These are phyloP conservation scores for Trametes maxima DNA, from an alignment of 768 basidiomycete species.

Conservation along the genomic window DNA sequence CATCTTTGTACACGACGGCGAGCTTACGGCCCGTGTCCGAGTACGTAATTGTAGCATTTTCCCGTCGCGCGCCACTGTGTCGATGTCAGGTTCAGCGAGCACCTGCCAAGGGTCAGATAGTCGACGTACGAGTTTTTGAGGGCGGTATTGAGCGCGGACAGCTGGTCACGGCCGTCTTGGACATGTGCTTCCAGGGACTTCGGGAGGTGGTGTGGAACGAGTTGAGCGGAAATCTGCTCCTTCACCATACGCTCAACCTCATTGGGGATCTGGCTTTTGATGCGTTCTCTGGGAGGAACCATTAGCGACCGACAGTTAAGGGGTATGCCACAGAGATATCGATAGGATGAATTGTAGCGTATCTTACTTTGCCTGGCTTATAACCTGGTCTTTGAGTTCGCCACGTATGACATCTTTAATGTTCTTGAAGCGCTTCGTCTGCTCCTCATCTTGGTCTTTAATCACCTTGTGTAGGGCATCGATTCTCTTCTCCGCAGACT, in stretches of 20 bases:
- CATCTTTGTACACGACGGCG: too few relatives aligned
- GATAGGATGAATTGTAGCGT: too few relatives aligned
- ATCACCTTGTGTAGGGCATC: neutral
- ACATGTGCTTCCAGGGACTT: constrained; percentile 48
- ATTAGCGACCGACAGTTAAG: neutral
- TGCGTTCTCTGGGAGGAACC: neutral
- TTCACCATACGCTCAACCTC: constrained; percentile 47
- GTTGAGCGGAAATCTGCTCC: constrained; percentile 49
- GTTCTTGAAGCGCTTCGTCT: neutral
- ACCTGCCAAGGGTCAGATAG: too few relatives aligned
- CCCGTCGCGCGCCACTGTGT: too few relatives aligned
- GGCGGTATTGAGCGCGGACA: constrained; percentile 47
- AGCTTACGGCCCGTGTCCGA: too few relatives aligned
- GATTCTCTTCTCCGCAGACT: neutral
- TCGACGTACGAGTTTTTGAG: constrained; percentile 55
- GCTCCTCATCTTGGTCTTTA: neutral
- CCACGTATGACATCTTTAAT: neutral
- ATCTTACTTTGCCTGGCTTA: too few relatives aligned
- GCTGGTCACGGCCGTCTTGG: constrained; percentile 44
- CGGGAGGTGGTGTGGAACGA: constrained; percentile 47
- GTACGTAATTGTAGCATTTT: too few relatives aligned
- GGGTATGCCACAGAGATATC: neutral
- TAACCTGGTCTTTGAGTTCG: too few relatives aligned
- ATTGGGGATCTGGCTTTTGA: constrained; percentile 37
- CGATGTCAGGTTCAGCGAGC: too few relatives aligned